A percentile compares a stretch with the other conserved stretches of the same genome.
phyloP scores from a whole-genome alignment of 1,284 basidiomycete genomes.

The Tranzscheliella williamsii region DNA sequence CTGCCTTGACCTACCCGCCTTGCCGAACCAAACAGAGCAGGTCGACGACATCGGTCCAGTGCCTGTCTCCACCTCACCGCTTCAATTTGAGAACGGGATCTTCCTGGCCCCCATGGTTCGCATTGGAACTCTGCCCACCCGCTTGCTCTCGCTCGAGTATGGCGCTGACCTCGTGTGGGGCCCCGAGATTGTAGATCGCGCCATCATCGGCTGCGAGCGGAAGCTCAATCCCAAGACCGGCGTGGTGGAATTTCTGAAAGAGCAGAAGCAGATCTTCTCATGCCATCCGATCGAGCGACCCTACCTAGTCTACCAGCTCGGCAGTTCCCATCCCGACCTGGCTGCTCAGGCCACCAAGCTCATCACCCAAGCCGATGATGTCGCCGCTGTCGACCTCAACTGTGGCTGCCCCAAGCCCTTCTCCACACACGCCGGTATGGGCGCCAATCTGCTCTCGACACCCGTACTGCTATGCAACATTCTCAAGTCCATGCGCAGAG shows the following conservation, averaged over 20 bases:
- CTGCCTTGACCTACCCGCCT: conserved; percentile 4
- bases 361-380: conserved; percentile 75
- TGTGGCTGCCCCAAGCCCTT: conserved; percentile 89
- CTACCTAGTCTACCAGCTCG: conserved; percentile 72
- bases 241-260: conserved; percentile 78
- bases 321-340: conserved; percentile 81
- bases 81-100: conserved; percentile 41
- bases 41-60: conserved; percentile 29
- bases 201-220: conserved; percentile 82
- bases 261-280: conserved; percentile 79
- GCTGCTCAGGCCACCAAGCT: conserved; percentile 87
- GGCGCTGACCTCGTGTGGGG: conserved; percentile 96
- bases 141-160: conserved; percentile 84
- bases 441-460: conserved; percentile 87
- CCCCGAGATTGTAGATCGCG: conserved; percentile 94
- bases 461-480: conserved; percentile 85
- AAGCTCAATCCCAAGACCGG: conserved; percentile 85
- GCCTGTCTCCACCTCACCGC: conserved; percentile 22
- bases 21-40: conserved; percentile 4
- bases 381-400: conserved; percentile 91
- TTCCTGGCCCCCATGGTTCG: conserved; percentile 60
- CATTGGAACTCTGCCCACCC: conserved; percentile 68
- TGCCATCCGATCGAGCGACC: conserved; percentile 82
- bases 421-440: conserved; percentile 93
- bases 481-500: conserved; percentile 53